Conservation (phyloP, 306 rosid species). For the Vigna radiata region DNA sequence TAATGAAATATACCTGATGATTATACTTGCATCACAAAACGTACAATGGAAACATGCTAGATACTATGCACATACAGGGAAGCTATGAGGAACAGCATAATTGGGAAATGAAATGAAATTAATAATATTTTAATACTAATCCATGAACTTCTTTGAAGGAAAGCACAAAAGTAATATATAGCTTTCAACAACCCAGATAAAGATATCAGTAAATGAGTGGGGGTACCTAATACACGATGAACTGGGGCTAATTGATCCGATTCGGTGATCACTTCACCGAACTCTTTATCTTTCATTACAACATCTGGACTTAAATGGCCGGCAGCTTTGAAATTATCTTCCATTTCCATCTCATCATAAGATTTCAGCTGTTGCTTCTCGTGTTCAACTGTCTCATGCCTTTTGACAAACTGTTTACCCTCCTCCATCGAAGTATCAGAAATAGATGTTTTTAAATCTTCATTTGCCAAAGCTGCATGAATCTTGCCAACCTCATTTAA, state of each 20-base stretch:
- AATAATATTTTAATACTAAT: background rate
- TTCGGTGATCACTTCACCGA: conserved; percentile 44
- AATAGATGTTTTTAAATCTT: conserved; percentile 42
- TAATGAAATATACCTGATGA: background rate
- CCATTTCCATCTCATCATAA: conserved; percentile 30
- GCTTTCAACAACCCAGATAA: conserved; percentile 24
- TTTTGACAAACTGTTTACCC: conserved; percentile 40
- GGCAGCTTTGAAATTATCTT: conserved; percentile 46
- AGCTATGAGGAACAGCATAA: background rate
- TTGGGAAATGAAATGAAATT: conserved; percentile 7
- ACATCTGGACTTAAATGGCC: conserved; percentile 37
- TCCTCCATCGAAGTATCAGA: conserved; percentile 35
- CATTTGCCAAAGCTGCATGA: conserved; percentile 40
- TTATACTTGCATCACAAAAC: background rate
- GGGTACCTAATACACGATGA: conserved; percentile 57
- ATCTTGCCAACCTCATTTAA: conserved; percentile 38
- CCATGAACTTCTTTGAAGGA: too few species aligned
- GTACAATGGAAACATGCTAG: conserved; percentile 24
- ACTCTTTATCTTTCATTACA: conserved; percentile 53
- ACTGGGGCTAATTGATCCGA: conserved; percentile 37
- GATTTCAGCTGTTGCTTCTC: conserved; percentile 46
- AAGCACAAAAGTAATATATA: background rate
- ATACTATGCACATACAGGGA: conserved; percentile 3
- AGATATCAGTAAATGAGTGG: background rate
- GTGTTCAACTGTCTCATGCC: conserved; percentile 42